Conservation (phyloP, 2,329 filamentous ascomycete genomes). For the Rosellinia necatrix region DNA sequence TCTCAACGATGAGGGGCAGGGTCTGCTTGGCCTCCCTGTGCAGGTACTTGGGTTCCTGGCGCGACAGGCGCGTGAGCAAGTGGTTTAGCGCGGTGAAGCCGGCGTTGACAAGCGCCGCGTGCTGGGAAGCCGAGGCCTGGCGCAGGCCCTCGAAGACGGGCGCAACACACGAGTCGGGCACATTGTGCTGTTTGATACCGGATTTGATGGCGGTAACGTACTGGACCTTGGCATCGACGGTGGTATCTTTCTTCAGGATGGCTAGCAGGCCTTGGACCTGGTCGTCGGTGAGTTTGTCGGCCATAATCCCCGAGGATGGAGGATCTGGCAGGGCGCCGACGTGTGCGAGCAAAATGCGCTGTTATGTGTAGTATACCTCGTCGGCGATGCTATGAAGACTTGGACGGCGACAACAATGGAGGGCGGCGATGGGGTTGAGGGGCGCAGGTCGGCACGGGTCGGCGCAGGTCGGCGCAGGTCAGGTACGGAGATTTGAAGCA, state of each 20-base stretch:
- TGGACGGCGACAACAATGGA: too few relatives aligned
- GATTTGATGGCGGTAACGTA: constrained; percentile 79
- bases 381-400: neutral
- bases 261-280: constrained; percentile 60
- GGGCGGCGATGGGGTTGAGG: too few relatives aligned
- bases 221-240: constrained; percentile 72
- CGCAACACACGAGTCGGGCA: constrained; percentile 73
- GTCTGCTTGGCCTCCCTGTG: constrained; percentile 72
- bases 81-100: constrained; percentile 89
- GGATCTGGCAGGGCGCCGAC: constrained; percentile 32
- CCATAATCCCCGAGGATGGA: constrained; percentile 46
- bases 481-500: too few relatives aligned
- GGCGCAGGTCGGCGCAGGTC: too few relatives aligned
- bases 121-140: constrained; percentile 73
- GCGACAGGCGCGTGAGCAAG: constrained; percentile 80
- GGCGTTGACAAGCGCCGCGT: constrained; percentile 77
- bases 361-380: constrained; percentile 2
- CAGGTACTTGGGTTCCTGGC: constrained; percentile 79
- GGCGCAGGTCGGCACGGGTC: too few relatives aligned
- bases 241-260: constrained; percentile 63
- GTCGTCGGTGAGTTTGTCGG: constrained; percentile 63
- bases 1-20: constrained; percentile 77
- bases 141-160: constrained; percentile 83
- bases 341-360: constrained; percentile 23
- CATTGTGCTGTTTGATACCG: constrained; percentile 89